phyloP scores from a whole-genome alignment of 2,329 filamentous ascomycete species.

The Nigrospora oryzae region DNA sequence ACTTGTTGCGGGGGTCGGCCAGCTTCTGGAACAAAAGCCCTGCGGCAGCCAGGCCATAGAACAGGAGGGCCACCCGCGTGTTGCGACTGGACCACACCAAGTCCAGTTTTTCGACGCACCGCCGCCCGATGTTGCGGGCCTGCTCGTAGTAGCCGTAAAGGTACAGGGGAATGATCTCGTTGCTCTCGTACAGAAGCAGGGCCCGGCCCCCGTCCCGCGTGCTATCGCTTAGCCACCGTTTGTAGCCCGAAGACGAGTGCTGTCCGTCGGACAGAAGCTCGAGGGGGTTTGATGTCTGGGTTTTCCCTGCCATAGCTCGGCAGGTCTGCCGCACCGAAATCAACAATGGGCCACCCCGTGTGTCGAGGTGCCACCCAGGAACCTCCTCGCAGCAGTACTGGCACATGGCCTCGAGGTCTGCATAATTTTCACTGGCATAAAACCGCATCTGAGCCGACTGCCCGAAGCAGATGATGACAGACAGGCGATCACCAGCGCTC shows the following conservation, averaged over 20 bases:
- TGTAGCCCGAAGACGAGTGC: constrained; percentile 51
- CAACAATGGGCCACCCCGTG: constrained; percentile 62
- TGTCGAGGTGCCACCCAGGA: constrained; percentile 62
- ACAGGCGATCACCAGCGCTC: constrained; percentile 60
- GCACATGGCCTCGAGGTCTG: constrained; percentile 63
- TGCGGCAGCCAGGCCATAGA: constrained; percentile 49
- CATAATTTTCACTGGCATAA: constrained; percentile 60
- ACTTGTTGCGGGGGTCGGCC: constrained; percentile 34
- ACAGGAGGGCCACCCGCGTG: constrained; percentile 47
- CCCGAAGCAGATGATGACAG: constrained; percentile 64
- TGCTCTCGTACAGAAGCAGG: constrained; percentile 58
- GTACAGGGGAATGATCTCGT: constrained; percentile 55
- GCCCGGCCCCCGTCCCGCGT: constrained; percentile 55
- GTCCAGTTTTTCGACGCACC: constrained; percentile 35
- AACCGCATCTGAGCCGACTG: constrained; percentile 58
- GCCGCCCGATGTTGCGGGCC: constrained; percentile 47
- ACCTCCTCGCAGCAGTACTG: constrained; percentile 67
- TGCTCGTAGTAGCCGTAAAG: constrained; percentile 55
- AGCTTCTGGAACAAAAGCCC: constrained; percentile 41
- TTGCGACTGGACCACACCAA: constrained; percentile 53
- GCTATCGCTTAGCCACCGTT: constrained; percentile 45
- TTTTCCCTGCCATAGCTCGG: constrained; percentile 69
- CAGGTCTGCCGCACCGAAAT: constrained; percentile 57
- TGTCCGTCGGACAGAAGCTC: constrained; percentile 60
- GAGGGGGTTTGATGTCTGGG: constrained; percentile 37